Percentiles rank a stretch among this genome's conserved stretches.
These are phyloP conservation scores for Clitopilus hobsonii DNA, from an alignment of 768 basidiomycete genomes.

Conservation along the genomic window DNA sequence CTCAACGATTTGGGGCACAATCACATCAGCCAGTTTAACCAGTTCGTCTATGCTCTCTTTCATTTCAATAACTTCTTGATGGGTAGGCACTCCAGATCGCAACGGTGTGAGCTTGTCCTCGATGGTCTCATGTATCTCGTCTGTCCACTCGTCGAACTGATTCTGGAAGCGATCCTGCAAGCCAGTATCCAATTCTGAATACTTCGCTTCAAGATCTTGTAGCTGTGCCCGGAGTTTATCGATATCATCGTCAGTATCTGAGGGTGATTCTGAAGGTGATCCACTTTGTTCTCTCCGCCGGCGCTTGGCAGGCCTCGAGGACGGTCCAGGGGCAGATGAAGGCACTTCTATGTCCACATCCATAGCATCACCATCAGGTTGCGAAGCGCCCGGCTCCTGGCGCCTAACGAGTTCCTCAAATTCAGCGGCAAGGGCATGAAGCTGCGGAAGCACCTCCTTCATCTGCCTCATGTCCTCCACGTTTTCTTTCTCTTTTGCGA, in stretches of 20 bases:
- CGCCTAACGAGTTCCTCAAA: conserved; percentile 16
- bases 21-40: conserved; percentile 14
- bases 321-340: conserved; percentile 1
- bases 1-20: conserved; percentile 1
- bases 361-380: not conserved
- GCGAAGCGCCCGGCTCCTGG: conserved; percentile 6
- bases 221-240: conserved; percentile 15
- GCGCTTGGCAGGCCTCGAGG: conserved; percentile 21
- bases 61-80: not conserved
- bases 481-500: conserved; percentile 13
- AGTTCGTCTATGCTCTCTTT: conserved; percentile 12
- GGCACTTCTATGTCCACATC: conserved; percentile 9
- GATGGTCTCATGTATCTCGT: conserved; percentile 12
- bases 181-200: conserved; percentile 18
- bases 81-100: not conserved
- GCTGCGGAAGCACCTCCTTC: conserved; percentile 11
- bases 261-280: not conserved
- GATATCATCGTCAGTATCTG: conserved; percentile 7
- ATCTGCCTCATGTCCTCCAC: conserved; percentile 16
- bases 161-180: conserved; percentile 14
- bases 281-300: conserved; percentile 18
- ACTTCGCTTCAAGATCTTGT: conserved; percentile 10
- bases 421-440: conserved; percentile 16
- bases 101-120: conserved; percentile 12
- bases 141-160: conserved; percentile 7